Conservation (phyloP, 192 early-diverging fungal species). For the Lunasporangiospora selenospora region DNA sequence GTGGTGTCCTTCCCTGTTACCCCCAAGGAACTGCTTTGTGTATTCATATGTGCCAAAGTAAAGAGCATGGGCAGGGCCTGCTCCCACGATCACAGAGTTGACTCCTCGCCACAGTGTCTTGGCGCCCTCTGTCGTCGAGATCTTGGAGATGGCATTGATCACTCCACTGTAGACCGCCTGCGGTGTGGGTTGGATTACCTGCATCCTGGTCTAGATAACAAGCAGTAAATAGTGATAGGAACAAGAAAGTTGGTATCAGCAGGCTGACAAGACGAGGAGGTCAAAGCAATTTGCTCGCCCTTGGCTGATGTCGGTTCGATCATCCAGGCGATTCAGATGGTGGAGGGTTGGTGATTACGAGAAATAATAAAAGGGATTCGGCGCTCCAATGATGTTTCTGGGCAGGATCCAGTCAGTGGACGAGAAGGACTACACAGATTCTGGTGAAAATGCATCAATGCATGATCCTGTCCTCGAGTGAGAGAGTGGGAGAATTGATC, state of each 20-base stretch:
- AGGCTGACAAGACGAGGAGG: no score
- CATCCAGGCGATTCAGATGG: no score
- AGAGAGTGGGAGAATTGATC: no score
- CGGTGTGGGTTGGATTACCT: constrained; percentile 76
- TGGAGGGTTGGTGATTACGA: no score
- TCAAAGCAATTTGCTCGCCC: no score
- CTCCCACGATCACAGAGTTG: constrained; percentile 89
- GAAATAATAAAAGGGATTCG: no score
- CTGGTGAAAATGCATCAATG: no score
- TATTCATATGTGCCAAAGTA: constrained; percentile 96
- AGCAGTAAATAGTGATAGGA: constrained; percentile 6
- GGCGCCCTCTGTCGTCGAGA: constrained; percentile 78
- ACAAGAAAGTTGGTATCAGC: constrained; percentile 6
- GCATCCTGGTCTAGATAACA: constrained; percentile 86
- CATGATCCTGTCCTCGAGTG: no score
- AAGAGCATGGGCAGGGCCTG: constrained; percentile 95
- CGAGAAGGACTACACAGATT: no score
- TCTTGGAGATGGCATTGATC: constrained; percentile 69
- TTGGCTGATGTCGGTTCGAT: no score
- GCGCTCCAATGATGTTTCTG: no score
- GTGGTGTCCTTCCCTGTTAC: constrained; percentile 59
- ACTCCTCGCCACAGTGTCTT: constrained; percentile 93
- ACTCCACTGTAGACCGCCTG: constrained; percentile 76
- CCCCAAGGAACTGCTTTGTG: constrained; percentile 80
- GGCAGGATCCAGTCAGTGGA: no score